Percentiles rank a stretch among this genome's conserved stretches.
Conservation (phyloP, 106 monocot genomes). For the Acanthochlamys bracteata region DNA sequence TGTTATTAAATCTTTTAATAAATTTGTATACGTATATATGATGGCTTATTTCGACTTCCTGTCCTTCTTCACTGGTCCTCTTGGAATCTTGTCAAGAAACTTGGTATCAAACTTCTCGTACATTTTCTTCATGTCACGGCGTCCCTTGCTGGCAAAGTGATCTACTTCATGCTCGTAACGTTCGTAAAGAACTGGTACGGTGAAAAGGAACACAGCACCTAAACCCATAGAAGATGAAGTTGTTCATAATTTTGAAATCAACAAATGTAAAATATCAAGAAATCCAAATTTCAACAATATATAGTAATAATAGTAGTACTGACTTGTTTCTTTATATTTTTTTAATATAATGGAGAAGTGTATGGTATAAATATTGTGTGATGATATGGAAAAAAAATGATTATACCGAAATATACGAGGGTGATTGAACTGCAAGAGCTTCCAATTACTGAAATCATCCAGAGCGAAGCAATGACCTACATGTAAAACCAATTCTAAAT, state of each 20-base stretch:
- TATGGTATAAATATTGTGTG: background rate
- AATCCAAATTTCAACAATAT: no score
- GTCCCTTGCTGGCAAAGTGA: conserved; percentile 8
- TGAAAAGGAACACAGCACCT: conserved; percentile 12
- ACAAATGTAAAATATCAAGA: no score
- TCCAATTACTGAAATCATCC: conserved; percentile 54
- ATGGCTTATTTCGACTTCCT: conserved; percentile 8
- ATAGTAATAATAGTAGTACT: no score
- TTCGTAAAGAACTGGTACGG: conserved; percentile 33
- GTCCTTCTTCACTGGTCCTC: conserved; percentile 22
- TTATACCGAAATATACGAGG: conserved; percentile 49
- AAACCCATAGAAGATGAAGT: background rate
- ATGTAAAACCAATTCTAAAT: background rate
- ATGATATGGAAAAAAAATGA: background rate
- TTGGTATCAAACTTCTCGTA: conserved; percentile 16
- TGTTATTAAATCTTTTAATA: no score
- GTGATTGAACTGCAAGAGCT: conserved; percentile 30
- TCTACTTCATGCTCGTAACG: conserved; percentile 38
- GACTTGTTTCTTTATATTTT: no score
- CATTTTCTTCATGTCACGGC: conserved; percentile 17
- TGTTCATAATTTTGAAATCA: no score
- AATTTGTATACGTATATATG: no score
- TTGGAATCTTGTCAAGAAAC: conserved; percentile 32
- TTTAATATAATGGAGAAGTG: background rate
- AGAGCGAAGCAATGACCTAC: conserved; percentile 40